Conservation (phyloP, 768 basidiomycete species). For the Suillus spraguei region DNA sequence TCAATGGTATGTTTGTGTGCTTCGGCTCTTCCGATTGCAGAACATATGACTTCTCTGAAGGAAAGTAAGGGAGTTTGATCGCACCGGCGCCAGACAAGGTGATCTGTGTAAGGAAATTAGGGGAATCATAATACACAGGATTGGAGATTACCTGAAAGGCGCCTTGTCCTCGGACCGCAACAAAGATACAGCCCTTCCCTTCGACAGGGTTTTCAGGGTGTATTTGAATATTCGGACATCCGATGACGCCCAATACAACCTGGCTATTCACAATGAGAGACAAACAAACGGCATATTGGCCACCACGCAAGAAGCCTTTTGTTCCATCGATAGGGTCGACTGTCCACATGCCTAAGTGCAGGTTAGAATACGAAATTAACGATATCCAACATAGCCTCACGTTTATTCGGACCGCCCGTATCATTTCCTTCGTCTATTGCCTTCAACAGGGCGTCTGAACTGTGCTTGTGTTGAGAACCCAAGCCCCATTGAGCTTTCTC, state of each 20-base stretch:
- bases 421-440: conserved; percentile 86
- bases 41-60: conserved; percentile 57
- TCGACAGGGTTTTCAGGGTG: conserved; percentile 53
- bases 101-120: conserved; percentile 37
- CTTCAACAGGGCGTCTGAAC: conserved; percentile 65
- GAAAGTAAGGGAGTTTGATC: conserved; percentile 37
- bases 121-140: neutral
- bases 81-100: conserved; percentile 47
- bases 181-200: conserved; percentile 78
- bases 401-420: conserved; percentile 69
- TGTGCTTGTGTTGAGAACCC: conserved; percentile 57
- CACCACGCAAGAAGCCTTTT: conserved; percentile 89
- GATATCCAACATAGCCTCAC: conserved; percentile 46
- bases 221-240: conserved; percentile 88
- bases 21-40: conserved; percentile 93
- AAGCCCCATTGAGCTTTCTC: conserved; percentile 75
- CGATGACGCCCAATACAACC: conserved; percentile 84
- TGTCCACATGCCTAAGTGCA: conserved; percentile 75
- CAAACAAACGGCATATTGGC: conserved; percentile 92
- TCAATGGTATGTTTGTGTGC: conserved; percentile 90
- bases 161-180: conserved; percentile 86
- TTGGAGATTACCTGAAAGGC: conserved; percentile 59
- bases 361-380: conserved; percentile 1
- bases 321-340: conserved; percentile 93
- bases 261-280: conserved; percentile 78